Conservation (phyloP, 768 basidiomycete species). For the Cytidiella melzeri region DNA sequence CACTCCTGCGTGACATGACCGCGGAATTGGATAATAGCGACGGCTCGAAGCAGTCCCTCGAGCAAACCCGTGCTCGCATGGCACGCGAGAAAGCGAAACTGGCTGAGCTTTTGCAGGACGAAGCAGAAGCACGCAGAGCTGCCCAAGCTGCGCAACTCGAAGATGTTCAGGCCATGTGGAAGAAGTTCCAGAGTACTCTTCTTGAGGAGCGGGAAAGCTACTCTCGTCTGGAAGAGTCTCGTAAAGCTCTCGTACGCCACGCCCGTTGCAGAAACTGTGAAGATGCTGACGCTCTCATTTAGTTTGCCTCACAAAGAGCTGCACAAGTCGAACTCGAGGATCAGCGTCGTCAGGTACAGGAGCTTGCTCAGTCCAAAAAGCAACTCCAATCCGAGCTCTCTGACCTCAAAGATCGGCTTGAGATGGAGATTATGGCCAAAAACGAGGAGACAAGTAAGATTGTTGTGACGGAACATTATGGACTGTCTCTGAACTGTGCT, state of each 20-base stretch:
- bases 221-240: conserved; percentile 59
- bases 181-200: conserved; percentile 56
- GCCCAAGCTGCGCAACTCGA: conserved; percentile 59
- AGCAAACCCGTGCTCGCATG: conserved; percentile 49
- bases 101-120: conserved; percentile 51
- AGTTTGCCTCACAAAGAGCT: conserved; percentile 64
- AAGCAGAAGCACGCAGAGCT: conserved; percentile 54
- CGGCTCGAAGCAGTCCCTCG: conserved; percentile 58
- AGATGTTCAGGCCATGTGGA: conserved; percentile 61
- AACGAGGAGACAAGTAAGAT: conserved; percentile 52
- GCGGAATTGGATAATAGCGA: conserved; percentile 58
- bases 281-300: conserved; percentile 1
- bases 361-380: conserved; percentile 49
- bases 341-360: conserved; percentile 56
- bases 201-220: conserved; percentile 56
- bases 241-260: conserved; percentile 55
- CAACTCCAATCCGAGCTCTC: conserved; percentile 50
- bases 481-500: conserved; percentile 2
- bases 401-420: conserved; percentile 50
- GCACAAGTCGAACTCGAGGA: conserved; percentile 61
- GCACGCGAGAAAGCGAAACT: conserved; percentile 52
- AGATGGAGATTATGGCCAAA: conserved; percentile 43
- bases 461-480: background rate
- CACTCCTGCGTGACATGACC: conserved; percentile 51
- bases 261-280: background rate